Base-by-base conservation (phyloP, 2,329 filamentous ascomycete genomes). In the Cryoendolithus antarcticus region DNA sequence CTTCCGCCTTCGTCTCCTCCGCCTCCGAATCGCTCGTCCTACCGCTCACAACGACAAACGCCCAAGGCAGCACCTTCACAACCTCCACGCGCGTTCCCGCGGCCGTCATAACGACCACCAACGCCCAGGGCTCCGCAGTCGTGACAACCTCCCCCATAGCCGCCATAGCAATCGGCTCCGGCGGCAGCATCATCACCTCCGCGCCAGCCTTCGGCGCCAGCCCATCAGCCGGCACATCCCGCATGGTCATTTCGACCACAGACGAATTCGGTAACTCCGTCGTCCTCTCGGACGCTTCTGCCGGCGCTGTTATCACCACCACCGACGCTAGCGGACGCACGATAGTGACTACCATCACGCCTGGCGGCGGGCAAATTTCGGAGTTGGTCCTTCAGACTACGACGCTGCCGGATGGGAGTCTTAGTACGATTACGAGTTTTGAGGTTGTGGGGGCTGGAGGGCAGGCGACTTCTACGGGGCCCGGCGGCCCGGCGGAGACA, bases 311-410 rank as follows among this genome's bases (percentile, higher is more conserved):
- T 12, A 51, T 66, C 32, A 69, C 66, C 7, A 53, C 55, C 10
- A 69, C 64, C 8, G 55, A 70, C 44, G 51, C 46, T 2, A 15
- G 44, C 6, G 66, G 66, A 15, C 44, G 50, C 30, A 62, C 63
- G 3, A 59, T 69, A 40, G 45, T 66, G 37, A 65, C 66, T 2
- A 70, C 67, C 1, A 67, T 63, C 48, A 67, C 65, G 1, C 66
- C 66, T 3, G 55, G 49, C 34, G 64, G 59, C 34, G 64, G 59
- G 12, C 50, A 45, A 6, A 60, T 69, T 12, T 62, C 54, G 45
- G 54, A 55, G 34, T 44, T 69, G 21, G 55, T 62, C 24, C 46
- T 68, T 11, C 36, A 48, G 30, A 63, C 60, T 4, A 58, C 56
- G 2, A 53, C 48, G 8, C 44, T 60, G 9, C 44, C 58, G 6